Base-by-base conservation (phyloP, 257 asterid species). In the Salvia miltiorrhiza region DNA sequence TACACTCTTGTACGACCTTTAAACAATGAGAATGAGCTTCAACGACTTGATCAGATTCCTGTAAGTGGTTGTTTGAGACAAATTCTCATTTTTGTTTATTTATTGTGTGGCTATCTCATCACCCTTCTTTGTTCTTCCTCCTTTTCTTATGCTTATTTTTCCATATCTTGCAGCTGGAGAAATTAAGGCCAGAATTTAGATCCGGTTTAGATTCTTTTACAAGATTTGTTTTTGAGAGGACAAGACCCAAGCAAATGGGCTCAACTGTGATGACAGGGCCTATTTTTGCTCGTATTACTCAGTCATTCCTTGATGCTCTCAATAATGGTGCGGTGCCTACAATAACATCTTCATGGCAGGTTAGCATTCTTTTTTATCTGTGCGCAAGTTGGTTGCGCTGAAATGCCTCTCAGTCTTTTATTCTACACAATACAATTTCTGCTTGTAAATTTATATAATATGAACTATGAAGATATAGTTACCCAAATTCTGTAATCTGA, bases 291-390 rank as follows among this genome's bases (percentile, higher is more conserved):
- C 88, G 90, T 54, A 86, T 94, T 68, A 88, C 95, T 49, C 98
- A 91, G 72, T 91, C 99, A 63, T 91, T 91, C 63, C 80, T 94
- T 3, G 98, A 94, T 86, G 99, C 99, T 50, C 85, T 94, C 71
- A 94, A 94, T 78, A 86, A 88, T 70, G 99, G 98, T 26, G 99
- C 99, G 2, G 98, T 90, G 70, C 99, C 99, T 48, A 94, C 96
- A 72, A 94, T 94, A 80, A 82, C 97, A 40, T 94, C 98, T 67
- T 94, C 99, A 33, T 94, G 99, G 98, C 96, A 89, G 98, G 98
- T 94, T 63, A 54, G 88, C 65, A 21, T 58, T 82, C 61, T 39
- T 61, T 67, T 39, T 64, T 67, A 48, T 68, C 57, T 54, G 28
- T 47, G 17, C 80, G 73, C 57, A 30, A 45, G 56, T 45, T 59